phyloP scores from a whole-genome alignment of 2,329 filamentous ascomycete species.

The Elsinoe arachidis region DNA sequence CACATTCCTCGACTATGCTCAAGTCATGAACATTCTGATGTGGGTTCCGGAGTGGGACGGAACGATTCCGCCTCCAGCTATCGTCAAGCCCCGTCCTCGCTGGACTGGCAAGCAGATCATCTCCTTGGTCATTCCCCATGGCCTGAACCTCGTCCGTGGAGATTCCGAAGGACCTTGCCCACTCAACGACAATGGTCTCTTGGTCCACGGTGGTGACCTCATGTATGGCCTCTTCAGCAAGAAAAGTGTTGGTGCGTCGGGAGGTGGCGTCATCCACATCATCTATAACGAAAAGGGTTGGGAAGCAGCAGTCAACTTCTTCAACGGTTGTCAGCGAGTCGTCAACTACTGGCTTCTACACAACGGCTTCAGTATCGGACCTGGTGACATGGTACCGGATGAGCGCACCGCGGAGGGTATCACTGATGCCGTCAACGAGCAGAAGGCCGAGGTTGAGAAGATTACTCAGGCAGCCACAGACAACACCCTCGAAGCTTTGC shows the following conservation, averaged over 20 bases:
- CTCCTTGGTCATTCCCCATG: slow-evolving; percentile 81
- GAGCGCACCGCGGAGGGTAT: slow-evolving; percentile 75
- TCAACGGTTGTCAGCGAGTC: slow-evolving; percentile 90
- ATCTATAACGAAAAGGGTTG: slow-evolving; percentile 92
- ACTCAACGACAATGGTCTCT: slow-evolving; percentile 64
- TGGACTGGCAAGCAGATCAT: slow-evolving; percentile 99
- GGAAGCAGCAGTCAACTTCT: slow-evolving; percentile 80
- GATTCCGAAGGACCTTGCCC: slow-evolving; percentile 47
- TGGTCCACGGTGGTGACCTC: slow-evolving; percentile 79
- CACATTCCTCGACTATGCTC: slow-evolving; percentile 78
- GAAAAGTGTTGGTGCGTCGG: slow-evolving; percentile 84
- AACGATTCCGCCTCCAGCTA: slow-evolving; percentile 84
- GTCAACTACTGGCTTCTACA: slow-evolving; percentile 97
- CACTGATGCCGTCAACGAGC: slow-evolving; percentile 66
- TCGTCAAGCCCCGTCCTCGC: slow-evolving; percentile 79
- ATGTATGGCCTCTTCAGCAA: slow-evolving; percentile 88
- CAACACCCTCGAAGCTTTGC: slow-evolving; percentile 82
- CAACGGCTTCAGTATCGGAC: slow-evolving; percentile 94
- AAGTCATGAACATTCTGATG: slow-evolving; percentile 93
- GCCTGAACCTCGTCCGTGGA: slow-evolving; percentile 67
- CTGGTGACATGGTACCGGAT: slow-evolving; percentile 95
- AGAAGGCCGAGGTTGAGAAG: slow-evolving; percentile 71
- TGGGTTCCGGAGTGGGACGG: slow-evolving; percentile 99
- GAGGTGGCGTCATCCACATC: slow-evolving; percentile 87
- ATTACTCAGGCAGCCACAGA: slow-evolving; percentile 72